Evolutionary conservation across 208 protist species (phyloP), one percentile per base, ranked within the genome.

Genomic region (Leishmania martiniquensis): DNA sequence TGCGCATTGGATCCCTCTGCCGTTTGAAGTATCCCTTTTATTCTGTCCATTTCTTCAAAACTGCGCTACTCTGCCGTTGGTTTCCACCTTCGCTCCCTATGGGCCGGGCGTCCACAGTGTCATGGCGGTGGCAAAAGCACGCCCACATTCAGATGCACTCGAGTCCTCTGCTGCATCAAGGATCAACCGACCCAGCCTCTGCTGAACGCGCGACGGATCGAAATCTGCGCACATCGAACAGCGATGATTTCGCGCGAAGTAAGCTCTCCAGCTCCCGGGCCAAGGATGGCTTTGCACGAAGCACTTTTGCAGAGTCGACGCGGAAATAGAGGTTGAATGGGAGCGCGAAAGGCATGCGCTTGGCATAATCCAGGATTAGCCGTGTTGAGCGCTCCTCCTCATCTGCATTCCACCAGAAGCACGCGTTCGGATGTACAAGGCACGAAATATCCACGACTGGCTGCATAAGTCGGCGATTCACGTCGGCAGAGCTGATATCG

Each of bases 251-350:
- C 1, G 78, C 81, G 13, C 52, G n/a, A 17, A 81, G 80, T 15
- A 83, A 82, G 0, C 63, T 73, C 45, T 91, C 82, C 42, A 80
- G 77, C 68, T 91, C 84, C 69, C 86, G 81, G 0, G 71, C 57
- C 45, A 79, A 39, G 22, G 85, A 77, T 17, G 90, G 91, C 9
- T 87, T 49, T 6, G 49, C 68, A 37, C 89, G 91, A 51, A 90
- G 67, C 39, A 73, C 65, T 63, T 88, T 90, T 25, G 84, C 76
- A 4, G 87, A 57, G 74, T 98, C 93, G 5, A 98, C 90, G 67
- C 93, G 89, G 73, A 95, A 84, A 78, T 96, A 97, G 37, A 97
- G 74, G 71, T 95, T 95, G 73, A 97, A 97, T 7, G 95, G 95
- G 2, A 97, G 80, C 5, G 92, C 89, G 79, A 89, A 96, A 0